These are phyloP conservation scores for Peniophora sp. DNA, from an alignment of 1,284 basidiomycete genomes.

Conservation along the genomic window DNA sequence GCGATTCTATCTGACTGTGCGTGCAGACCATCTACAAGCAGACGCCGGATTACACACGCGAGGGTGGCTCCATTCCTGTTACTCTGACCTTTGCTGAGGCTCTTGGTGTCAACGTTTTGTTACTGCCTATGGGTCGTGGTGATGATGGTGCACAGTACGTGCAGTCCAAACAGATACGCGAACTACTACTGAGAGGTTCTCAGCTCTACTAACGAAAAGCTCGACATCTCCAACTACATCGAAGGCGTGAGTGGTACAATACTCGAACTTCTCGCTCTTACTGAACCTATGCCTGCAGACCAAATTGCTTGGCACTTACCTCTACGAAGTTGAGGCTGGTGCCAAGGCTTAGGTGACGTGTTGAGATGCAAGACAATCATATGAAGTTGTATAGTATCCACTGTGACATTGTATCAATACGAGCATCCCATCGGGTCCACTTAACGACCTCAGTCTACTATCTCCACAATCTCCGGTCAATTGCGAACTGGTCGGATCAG, in stretches of 20 bases:
- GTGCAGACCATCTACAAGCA: slow-evolving; percentile 68
- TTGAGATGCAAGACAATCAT: neutral
- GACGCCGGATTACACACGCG: slow-evolving; percentile 84
- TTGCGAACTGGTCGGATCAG: slow-evolving; percentile 6
- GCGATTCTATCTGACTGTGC: neutral
- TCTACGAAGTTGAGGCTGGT: slow-evolving; percentile 65
- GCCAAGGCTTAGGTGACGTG: slow-evolving; percentile 5
- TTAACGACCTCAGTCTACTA: no score
- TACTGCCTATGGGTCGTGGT: slow-evolving; percentile 89
- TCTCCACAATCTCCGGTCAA: no score
- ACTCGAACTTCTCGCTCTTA: neutral
- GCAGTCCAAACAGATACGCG: neutral
- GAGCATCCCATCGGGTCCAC: no score
- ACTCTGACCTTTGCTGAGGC: slow-evolving; percentile 93
- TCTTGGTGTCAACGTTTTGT: slow-evolving; percentile 72
- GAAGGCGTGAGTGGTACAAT: slow-evolving; percentile 70
- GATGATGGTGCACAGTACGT: slow-evolving; percentile 90
- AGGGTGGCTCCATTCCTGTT: slow-evolving; percentile 95
- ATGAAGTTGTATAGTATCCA: neutral
- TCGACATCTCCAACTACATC: slow-evolving; percentile 91
- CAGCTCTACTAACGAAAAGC: slow-evolving; percentile 93
- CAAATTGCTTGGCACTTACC: slow-evolving; percentile 76
- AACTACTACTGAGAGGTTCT: neutral
- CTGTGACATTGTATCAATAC: neutral
- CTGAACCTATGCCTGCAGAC: slow-evolving; percentile 32